These are phyloP conservation scores for Pinus albicaulis DNA, from an alignment of 75 land plant species.

Conservation along the genomic window DNA sequence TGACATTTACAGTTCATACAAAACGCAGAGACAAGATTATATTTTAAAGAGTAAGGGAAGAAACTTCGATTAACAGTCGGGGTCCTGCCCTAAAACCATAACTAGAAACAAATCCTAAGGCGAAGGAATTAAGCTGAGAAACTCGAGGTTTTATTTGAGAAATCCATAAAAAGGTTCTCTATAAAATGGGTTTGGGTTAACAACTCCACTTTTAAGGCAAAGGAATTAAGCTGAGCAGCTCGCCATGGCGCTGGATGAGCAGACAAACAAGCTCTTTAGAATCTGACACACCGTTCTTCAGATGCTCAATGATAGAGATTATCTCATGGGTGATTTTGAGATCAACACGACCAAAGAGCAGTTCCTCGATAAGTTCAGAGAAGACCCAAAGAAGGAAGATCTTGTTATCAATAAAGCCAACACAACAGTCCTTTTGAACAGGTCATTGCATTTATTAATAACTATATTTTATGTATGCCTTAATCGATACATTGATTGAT, in stretches of 20 bases:
- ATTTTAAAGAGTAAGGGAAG: no score
- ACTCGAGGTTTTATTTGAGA: no score
- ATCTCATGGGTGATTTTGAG: conserved; percentile 65
- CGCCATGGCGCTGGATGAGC: conserved; percentile 38
- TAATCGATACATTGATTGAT: neutral
- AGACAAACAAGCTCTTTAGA: conserved; percentile 48
- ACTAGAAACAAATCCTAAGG: no score
- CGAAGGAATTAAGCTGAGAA: no score
- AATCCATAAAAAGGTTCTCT: no score
- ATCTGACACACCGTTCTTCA: conserved; percentile 82
- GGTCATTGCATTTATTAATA: conserved; percentile 23
- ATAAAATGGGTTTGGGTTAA: no score
- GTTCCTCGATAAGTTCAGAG: conserved; percentile 69
- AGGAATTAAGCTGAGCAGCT: no score
- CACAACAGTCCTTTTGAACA: conserved; percentile 55
- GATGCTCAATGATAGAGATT: conserved; percentile 78
- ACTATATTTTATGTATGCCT: neutral
- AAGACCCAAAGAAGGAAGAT: conserved; percentile 77
- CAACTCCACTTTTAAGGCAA: no score
- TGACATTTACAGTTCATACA: no score
- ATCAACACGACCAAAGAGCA: conserved; percentile 44
- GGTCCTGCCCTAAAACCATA: no score
- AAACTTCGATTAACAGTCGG: no score
- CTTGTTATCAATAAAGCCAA: conserved; percentile 66
- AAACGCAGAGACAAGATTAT: no score